A percentile compares a stretch with the other conserved stretches of the same genome.
These are phyloP conservation scores for Pisolithus thermaeus DNA, from an alignment of 1,284 basidiomycete genomes.

Conservation along the genomic window DNA sequence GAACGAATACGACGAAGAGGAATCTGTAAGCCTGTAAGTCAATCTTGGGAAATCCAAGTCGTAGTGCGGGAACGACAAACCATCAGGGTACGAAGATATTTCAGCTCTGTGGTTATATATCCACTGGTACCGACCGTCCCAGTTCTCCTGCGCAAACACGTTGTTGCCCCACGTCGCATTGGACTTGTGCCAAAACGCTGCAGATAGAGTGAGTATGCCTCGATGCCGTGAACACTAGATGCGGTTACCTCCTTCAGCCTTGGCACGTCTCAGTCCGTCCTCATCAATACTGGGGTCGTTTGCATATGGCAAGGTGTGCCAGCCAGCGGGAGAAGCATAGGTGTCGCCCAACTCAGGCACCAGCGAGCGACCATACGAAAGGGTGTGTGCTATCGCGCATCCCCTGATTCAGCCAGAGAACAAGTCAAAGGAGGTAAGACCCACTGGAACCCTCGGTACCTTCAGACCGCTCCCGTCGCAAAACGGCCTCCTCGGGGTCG, in stretches of 20 bases:
- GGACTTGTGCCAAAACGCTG: conserved; percentile 53
- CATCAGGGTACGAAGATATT: conserved; percentile 37
- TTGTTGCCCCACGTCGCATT: conserved; percentile 90
- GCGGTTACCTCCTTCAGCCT: conserved; percentile 12
- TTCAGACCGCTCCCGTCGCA: conserved; percentile 37
- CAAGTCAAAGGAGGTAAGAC: background rate
- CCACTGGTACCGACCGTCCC: conserved; percentile 78
- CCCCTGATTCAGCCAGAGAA: background rate
- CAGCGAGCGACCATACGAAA: conserved; percentile 19
- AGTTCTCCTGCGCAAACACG: conserved; percentile 85
- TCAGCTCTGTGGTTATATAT: conserved; percentile 77
- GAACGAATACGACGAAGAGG: conserved; percentile 60
- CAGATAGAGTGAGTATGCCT: background rate
- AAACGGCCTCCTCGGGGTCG: conserved; percentile 57
- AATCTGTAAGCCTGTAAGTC: background rate
- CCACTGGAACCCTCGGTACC: conserved; percentile 13
- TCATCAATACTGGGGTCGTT: conserved; percentile 43
- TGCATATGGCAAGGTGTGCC: conserved; percentile 68
- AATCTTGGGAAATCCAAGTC: background rate
- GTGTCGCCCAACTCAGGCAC: conserved; percentile 22
- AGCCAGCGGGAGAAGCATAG: conserved; percentile 80
- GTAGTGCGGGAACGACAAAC: background rate
- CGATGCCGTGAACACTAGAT: background rate
- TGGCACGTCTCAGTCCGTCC: background rate
- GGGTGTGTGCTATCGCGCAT: conserved; percentile 3